Evolutionary conservation across 2,329 filamentous ascomycete species (phyloP).

Genomic region (Fusarium buharicum): DNA sequence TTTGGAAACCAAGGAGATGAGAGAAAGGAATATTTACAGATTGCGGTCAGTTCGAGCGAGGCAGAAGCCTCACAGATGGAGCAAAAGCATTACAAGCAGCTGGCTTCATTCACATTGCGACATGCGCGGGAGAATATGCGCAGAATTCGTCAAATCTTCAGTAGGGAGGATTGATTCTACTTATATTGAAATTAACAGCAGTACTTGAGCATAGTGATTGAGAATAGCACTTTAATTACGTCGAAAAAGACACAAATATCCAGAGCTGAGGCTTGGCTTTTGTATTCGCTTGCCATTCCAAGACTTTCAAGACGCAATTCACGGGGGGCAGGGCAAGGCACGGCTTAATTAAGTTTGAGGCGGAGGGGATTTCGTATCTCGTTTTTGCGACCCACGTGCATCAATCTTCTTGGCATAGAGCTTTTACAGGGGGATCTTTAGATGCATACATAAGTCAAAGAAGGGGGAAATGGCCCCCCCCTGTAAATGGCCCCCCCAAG

Average conservation of each 20-base stretch:
- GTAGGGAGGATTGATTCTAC: slow-evolving; percentile 31
- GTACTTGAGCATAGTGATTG: too few species aligned
- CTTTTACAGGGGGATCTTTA: slow-evolving; percentile 11
- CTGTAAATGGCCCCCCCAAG: too few species aligned
- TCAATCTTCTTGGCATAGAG: slow-evolving; percentile 4
- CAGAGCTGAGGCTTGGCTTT: slow-evolving; percentile 22
- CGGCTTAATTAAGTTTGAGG: slow-evolving; percentile 19
- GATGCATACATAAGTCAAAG: too few species aligned
- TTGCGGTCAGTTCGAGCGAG: not conserved
- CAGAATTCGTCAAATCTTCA: slow-evolving; percentile 36
- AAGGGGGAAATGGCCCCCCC: too few species aligned
- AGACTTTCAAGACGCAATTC: not conserved
- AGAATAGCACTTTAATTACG: too few species aligned
- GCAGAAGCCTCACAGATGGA: not conserved
- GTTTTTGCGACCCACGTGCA: slow-evolving; percentile 37
- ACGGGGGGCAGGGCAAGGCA: not conserved
- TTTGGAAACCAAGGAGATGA: not conserved
- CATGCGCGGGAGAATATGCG: not conserved
- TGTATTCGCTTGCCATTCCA: not conserved
- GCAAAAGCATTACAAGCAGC: slow-evolving; percentile 1
- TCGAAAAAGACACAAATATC: too few species aligned
- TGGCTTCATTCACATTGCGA: not conserved
- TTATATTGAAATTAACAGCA: too few species aligned
- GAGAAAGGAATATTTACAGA: not conserved
- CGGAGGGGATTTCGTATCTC: slow-evolving; percentile 43